Percentiles rank a stretch among this genome's conserved stretches.
phyloP scores from a whole-genome alignment of 257 asterid genomes.

The Parsonsia alboflavescens region DNA sequence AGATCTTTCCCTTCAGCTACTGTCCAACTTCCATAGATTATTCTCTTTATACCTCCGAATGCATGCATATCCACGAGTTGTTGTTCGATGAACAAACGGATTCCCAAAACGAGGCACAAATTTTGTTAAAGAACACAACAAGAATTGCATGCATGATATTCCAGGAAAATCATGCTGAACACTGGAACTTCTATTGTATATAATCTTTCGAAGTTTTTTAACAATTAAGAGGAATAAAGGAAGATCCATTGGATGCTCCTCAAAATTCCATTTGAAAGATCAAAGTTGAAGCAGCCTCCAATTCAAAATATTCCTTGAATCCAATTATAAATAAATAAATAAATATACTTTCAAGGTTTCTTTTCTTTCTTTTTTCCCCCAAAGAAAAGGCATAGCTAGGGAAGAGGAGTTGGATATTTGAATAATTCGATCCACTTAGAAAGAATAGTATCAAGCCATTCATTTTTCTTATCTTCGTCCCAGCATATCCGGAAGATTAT shows the following conservation, averaged over 20 bases:
- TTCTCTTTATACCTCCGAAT: too few species aligned
- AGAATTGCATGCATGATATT: constrained; percentile 4
- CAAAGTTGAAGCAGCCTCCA: not conserved
- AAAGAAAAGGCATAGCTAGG: not conserved
- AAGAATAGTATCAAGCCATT: constrained; percentile 13
- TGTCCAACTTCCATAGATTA: too few species aligned
- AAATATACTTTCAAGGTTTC: not conserved
- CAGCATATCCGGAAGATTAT: constrained; percentile 9
- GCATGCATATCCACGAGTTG: too few species aligned
- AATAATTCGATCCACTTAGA: constrained; percentile 9
- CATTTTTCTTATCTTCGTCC: constrained; percentile 10
- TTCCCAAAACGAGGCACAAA: not conserved
- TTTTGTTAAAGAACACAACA: not conserved
- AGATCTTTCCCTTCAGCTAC: too few species aligned
- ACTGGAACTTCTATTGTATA: not conserved
- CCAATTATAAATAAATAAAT: not conserved
- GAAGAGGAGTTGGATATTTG: not conserved
- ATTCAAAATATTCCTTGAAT: not conserved
- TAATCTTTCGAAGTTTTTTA: too few species aligned
- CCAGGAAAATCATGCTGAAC: not conserved
- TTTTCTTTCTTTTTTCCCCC: not conserved
- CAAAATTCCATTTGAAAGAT: not conserved
- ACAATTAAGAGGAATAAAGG: not conserved
- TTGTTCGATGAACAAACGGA: too few species aligned
- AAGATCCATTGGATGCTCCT: not conserved